Base-by-base conservation (phyloP, 2,329 filamentous ascomycete genomes). In the Aspergillus spinulosporus region DNA sequence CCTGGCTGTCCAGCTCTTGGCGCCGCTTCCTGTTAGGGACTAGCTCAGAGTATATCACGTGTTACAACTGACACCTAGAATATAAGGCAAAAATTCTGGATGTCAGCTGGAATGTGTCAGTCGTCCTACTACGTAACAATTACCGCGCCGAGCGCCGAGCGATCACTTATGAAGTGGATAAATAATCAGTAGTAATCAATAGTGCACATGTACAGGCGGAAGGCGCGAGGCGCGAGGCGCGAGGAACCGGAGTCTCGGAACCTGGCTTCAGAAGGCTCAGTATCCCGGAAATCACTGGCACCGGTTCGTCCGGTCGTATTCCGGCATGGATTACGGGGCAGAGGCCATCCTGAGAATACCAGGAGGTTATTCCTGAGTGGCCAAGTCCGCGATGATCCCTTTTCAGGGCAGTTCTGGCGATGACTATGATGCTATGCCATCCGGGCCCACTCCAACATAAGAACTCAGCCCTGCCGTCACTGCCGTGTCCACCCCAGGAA, bases 1-100 rank as follows among this genome's bases (percentile, higher is more conserved):
- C 54, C 54, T 63, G 62, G 49, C 59, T 50, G 56, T 56, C 62
- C 58, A 58, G 57, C 59, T 58, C 43, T 46, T 52, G 43, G 26
- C 43, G 21, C 46, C 44, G 21, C 43, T 43, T 15, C 53, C 46
- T 39, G 11, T 50, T 44, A 5, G 21, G 44, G 54, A 4, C 54
- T 57, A 57, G 54, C 43, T 37, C 34, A 37, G 34, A 12, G 34
- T 54, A 44, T 14, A 28, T 54, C 56, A 58, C 56, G 37, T 58
- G 51, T 8, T 42, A 21, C 5, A 21, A 51, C 4, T 36, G 28
- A 21, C 45, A 14, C 54, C 40, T 39, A 29, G 11, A 15, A 15
- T 14, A 9, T 26, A 42, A 51, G 49, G 49, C 49, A 28, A 11
- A 14, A 32, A 32, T 5, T 4, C 42, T 11, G 21, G 6, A 9